Evolutionary conservation across 495 filamentous ascomycete species (phyloP).

Genomic region (Daldinia grandis): DNA sequence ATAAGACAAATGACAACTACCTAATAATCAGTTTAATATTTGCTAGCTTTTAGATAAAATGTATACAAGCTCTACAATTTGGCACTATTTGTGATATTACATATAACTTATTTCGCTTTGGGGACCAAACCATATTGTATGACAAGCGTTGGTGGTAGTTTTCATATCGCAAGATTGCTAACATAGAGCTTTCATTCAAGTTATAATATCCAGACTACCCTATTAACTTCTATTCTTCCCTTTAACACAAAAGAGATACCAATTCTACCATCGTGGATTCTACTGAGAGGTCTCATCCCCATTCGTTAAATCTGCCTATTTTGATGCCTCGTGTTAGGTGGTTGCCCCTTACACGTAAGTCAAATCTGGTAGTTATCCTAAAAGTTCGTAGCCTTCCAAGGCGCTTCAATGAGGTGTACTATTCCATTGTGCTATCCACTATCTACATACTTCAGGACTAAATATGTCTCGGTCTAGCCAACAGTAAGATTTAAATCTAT

Average conservation of each 20-base stretch:
- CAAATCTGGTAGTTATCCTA: too few species aligned
- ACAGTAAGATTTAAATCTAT: neutral
- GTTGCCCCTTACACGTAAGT: too few species aligned
- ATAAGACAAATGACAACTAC: neutral
- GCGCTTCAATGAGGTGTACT: neutral
- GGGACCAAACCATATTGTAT: neutral
- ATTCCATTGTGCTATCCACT: too few species aligned
- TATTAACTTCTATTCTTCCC: too few species aligned
- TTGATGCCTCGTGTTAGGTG: too few species aligned
- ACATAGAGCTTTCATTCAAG: neutral
- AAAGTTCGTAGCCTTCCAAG: neutral
- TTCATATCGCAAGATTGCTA: neutral
- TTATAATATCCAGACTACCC: neutral
- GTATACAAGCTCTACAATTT: neutral
- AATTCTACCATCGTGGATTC: too few species aligned
- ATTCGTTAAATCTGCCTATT: too few species aligned
- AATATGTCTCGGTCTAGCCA: neutral
- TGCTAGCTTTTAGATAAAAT: neutral
- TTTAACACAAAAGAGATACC: too few species aligned
- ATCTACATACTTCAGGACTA: too few species aligned
- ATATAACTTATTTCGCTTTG: neutral
- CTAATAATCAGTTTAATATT: neutral
- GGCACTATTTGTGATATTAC: neutral
- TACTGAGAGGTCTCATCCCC: too few species aligned
- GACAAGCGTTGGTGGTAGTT: neutral